Evolutionary conservation across 768 basidiomycete genomes (phyloP), one percentile per base, ranked within the genome.

Genomic region (Imleria badia): DNA sequence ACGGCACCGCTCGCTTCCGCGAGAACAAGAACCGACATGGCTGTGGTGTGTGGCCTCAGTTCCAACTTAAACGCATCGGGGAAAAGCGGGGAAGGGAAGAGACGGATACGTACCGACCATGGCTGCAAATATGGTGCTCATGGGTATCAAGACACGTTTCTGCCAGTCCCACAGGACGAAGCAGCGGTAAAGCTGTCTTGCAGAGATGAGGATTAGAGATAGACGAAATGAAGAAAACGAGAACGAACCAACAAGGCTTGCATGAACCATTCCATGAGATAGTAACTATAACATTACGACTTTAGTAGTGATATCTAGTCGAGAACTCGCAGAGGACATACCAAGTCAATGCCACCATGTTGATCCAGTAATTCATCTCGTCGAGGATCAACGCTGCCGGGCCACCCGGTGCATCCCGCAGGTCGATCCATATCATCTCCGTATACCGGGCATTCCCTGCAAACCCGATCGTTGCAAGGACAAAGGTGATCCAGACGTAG

Each of bases 361-460:
- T 68, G 6, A 72, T 33, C 30, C 47, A 45, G 42, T 54, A 52
- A 33, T 56, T 26, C 26, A 64, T 42, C 39, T 63, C 60, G 5
- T 48, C 33, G 10, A 53, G 45, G 34, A 61, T 54, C 46, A 36
- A 56, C 34, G 59, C 60, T 11, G 54, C 60, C 4, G 61, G 50
- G 3, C 58, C 59, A 36, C 58, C 59, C 0, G 52, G 38, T 10
- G 50, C 19, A 30, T 57, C 54, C 13, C 71, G 68, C 31, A 66
- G 10, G 35, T 73, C 69, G 22, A 72, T 70, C 59, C 55, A 75
- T n/a, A 71, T 66, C 71, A 67, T 61, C 20, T 56, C 65, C 48
- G 60, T 72, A 52, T 66, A 71, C 34, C 59, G 65, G 5, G 60
- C 54, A 23, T 72, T 65, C 2, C 42, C 53, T 8, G 55, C 68